Evolutionary conservation across 768 basidiomycete genomes (phyloP), one percentile per base, ranked within the genome.

Genomic region (Cystoderma amianthinum): DNA sequence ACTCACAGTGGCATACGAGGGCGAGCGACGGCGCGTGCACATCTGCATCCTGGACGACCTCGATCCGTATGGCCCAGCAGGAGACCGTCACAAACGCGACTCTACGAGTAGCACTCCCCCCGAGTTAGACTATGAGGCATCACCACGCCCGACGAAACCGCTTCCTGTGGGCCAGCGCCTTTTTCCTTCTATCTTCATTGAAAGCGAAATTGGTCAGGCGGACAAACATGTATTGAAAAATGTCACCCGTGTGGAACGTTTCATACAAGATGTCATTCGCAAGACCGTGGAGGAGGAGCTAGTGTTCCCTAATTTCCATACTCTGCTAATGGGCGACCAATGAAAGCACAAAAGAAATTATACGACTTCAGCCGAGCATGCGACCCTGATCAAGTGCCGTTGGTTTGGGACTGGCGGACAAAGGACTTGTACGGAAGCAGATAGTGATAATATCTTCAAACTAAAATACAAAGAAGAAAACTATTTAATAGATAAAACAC

Each of bases 151-250:
- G 0, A 62, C 71, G 6, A 90, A 90, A 53, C 82, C 81, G 19
- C 64, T 86, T 10, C 85, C 88, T 1, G 72, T 86, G 4, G 92
- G 94, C 0, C 82, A 86, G 50, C 74, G 92, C 20, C 63, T 99
- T 11, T 65, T 99, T 16, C 90, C 90, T 0, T 78, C 80, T 10
- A 89, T 96, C 32, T 76, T 82, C 50, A 94, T 98, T 61, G 95
- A 98, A 63, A 92, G 88, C 54, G 94, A 97, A 68, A 95, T 98
- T 38, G 95, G 95, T 2, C 89, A 97, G 67, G 68, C 83, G 36
- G 93, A 97, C 58, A 95, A 93, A 48, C 94, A 98, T 65, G 89
- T 96, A 9, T 57, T 97, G 48, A 89, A 93, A 62, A 97, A 98
- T 49, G 95, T 97, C 18, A 90, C 89, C 3, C 80, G 95, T 43